Conservation (phyloP, 2,329 filamentous ascomycete species). For the Bimuria novae-zelandiae region DNA sequence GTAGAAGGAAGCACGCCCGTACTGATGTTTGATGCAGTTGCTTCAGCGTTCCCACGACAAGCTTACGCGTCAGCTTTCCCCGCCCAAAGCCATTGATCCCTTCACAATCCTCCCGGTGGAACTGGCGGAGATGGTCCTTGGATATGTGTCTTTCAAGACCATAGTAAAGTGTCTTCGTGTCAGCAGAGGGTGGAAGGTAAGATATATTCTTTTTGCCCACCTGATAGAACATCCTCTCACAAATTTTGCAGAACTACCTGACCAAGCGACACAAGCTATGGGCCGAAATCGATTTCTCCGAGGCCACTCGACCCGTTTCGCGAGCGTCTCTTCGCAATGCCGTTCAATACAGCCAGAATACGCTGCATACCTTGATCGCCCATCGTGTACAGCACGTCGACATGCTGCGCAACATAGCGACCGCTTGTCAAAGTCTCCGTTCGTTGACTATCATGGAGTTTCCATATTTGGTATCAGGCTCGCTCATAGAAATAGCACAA, state of each 20-base stretch:
- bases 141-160: constrained; percentile 57
- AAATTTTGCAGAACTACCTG: constrained; percentile 47
- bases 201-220: neutral
- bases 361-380: constrained; percentile 39
- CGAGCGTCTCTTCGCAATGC: constrained; percentile 49
- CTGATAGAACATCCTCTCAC: constrained; percentile 42
- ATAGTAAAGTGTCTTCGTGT: constrained; percentile 59
- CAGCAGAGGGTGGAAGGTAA: constrained; percentile 58
- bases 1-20: neutral
- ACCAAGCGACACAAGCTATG: constrained; percentile 54
- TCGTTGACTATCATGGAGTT: constrained; percentile 38
- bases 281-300: constrained; percentile 58
- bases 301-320: constrained; percentile 50
- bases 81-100: constrained; percentile 55
- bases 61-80: constrained; percentile 48
- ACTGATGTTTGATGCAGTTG: constrained; percentile 35
- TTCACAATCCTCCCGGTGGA: constrained; percentile 60
- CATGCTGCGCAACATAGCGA: constrained; percentile 47
- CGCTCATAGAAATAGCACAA: constrained; percentile 37
- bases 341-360: constrained; percentile 46
- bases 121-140: constrained; percentile 57
- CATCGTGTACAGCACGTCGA: constrained; percentile 47
- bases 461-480: constrained; percentile 28
- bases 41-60: constrained; percentile 55
- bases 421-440: constrained; percentile 41